Evolutionary conservation across 192 early-diverging fungal species (phyloP).

Genomic region (Jimgerdemannia lactiflua): DNA sequence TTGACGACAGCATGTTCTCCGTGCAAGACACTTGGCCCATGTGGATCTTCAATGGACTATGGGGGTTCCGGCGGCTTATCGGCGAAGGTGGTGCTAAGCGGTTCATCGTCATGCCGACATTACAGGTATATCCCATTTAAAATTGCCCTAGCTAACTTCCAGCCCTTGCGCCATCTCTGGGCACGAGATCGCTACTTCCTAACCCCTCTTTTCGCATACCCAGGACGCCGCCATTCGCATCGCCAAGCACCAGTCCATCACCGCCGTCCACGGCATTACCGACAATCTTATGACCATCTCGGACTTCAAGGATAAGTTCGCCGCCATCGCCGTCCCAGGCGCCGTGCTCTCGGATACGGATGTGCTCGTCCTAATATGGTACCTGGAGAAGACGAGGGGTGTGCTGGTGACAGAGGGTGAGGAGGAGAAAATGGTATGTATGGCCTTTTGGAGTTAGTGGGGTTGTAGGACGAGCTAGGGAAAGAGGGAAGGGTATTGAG

Average conservation of each 20-base stretch:
- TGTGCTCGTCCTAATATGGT: conserved; percentile 23
- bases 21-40: background rate
- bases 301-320: conserved; percentile 31
- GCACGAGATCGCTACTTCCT: too few species aligned
- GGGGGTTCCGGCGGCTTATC: background rate
- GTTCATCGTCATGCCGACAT: background rate
- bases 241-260: background rate
- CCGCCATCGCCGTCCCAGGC: conserved; percentile 19
- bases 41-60: background rate
- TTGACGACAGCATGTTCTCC: background rate
- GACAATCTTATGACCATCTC: conserved; percentile 36
- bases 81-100: background rate
- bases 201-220: background rate
- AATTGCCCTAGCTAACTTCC: too few species aligned
- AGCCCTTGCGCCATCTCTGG: too few species aligned
- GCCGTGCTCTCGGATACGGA: conserved; percentile 24
- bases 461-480: too few species aligned
- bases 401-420: conserved; percentile 12
- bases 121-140: background rate
- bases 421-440: conserved; percentile 3
- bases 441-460: background rate
- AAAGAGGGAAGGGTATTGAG: conserved; percentile 1
- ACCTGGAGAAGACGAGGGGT: conserved; percentile 15
- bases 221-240: background rate
- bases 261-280: conserved; percentile 19